Evolutionary conservation across 176 grass and related monocot genomes (phyloP), one percentile per base, ranked within the genome.

Genomic region (Phyllostachys edulis): DNA sequence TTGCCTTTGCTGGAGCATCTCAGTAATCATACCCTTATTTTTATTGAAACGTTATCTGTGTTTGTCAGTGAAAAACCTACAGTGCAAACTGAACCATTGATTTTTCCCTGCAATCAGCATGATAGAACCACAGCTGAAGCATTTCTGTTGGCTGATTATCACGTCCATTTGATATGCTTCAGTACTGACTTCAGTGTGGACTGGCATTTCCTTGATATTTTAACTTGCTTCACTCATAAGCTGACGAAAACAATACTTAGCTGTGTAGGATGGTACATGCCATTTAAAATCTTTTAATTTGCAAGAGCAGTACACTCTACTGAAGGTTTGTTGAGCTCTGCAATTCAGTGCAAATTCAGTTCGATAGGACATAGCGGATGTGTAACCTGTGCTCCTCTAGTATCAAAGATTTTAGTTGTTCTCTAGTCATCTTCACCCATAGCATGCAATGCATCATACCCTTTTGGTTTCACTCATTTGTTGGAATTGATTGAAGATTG

Each of bases 161-260:
- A 4, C 59, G 67, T 79, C 44, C 27, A 80, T 86, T 54, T 29
- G 9, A 36, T 24, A 24, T 65, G 46, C 45, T 55, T 65, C 24
- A 10, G 14, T 54, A 23, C 26, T 20, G 34, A 15, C 9, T 66
- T 32, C 47, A 67, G 9, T 73, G 38, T 73, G 36, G 45, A 44
- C 3, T 52, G 55, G 5, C 49, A 32, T 78, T 12, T 66, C 17
- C 71, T 54, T 36, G 44, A 41, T 50, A 9, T 37, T 62, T 18
- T 63, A 26, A 71, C 29, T 73, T 74, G 59, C 61, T 67, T 87
- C 61, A 49, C 15, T 45, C 64, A 68, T 61, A 71, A 60, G 9
- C n/a, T 37, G 40, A 20, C 36, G 24, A 54, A 17, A 66, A 81
- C 7, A 15, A 71, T 20, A 67, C 9, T 32, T 56, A 21, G 2